Evolutionary conservation across 148 eudicot genomes (phyloP), one percentile per base, ranked within the genome.

Genomic region (Rhododendron henanense): DNA sequence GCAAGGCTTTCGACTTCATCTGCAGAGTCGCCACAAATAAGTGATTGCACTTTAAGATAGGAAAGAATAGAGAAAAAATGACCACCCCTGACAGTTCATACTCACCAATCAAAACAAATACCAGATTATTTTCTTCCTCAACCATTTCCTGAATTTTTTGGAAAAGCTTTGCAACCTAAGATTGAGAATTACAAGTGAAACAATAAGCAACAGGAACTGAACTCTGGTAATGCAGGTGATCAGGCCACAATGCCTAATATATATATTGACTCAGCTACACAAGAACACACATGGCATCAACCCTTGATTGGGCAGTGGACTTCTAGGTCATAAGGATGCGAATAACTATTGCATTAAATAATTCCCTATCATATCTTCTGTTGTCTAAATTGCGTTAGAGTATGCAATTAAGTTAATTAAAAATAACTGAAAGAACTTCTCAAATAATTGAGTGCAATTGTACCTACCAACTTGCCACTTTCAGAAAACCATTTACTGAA

Each of bases 1-100:
- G 99, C 99, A 84, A 97, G 96, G 89, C 99, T 97, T 95, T 97
- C 99, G 86, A 97, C 98, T 93, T 97, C 99, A 94, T 97, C 99
- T 95, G 92, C 88, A 85, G 79, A 87, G 89, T 88, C 63, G 41
- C 78, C 61, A 81, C 51, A 69, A 23, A 37, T 84, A 80, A 61
- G 57, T 57, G 74, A 59, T 78, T 63, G 55, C 45, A 75, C 86
- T 21, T 47, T 61, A 81, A 79, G 82, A 78, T 13, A 3, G 78
- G 19, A 35, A 67, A 63, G 47, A 41, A 7, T 2, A 37, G 59
- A 31, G 77, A 48, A 79, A 75, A 75, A 79, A 83, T n/a, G 80
- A 85, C 79, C 69, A 1, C 48, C 33, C 74, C 61, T 19, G 81
- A 47, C 7, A 79, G n/a, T 50, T n/a, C 78, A n/a, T 85, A 88